A percentile compares a stretch with the other conserved stretches of the same genome.
Conservation (phyloP, 176 grass and related monocot genomes). For the Typha latifolia region DNA sequence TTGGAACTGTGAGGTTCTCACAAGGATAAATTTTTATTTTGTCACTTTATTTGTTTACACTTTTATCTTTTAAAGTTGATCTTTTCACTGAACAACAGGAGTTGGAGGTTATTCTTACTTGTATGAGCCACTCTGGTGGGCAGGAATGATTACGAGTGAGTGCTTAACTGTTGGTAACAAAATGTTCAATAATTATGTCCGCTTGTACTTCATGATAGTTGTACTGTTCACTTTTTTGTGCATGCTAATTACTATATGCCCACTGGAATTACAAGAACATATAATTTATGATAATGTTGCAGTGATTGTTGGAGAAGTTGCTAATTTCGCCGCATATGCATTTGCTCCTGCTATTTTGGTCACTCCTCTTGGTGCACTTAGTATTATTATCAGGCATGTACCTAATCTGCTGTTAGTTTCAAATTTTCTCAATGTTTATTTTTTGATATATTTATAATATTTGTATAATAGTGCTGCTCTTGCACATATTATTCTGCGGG, state of each 20-base stretch:
- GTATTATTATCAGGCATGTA: slow-evolving; percentile 80
- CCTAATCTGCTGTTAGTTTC: not conserved
- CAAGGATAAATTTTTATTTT: no score
- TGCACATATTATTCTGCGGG: slow-evolving; percentile 78
- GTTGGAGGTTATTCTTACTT: slow-evolving; percentile 94
- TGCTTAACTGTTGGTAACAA: slow-evolving; percentile 1
- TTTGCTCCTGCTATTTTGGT: slow-evolving; percentile 98
- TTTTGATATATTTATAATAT: slow-evolving; percentile 12
- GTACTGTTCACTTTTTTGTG: no score
- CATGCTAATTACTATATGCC: not conserved
- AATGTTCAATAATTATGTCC: not conserved
- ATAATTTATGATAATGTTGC: slow-evolving; percentile 18
- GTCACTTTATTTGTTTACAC: no score
- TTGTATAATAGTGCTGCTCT: slow-evolving; percentile 64
- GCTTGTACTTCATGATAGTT: not conserved
- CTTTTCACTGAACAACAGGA: slow-evolving; percentile 40
- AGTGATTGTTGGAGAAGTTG: slow-evolving; percentile 98
- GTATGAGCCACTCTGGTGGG: slow-evolving; percentile 95
- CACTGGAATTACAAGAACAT: not conserved
- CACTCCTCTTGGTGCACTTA: slow-evolving; percentile 93
- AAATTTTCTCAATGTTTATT: not conserved
- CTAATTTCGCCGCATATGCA: slow-evolving; percentile 95
- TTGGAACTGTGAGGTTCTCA: no score
- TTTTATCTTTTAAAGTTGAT: not conserved
- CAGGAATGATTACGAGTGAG: slow-evolving; percentile 94